Conservation (phyloP, 192 early-diverging fungal genomes). For the Linnemannia schmuckeri region DNA sequence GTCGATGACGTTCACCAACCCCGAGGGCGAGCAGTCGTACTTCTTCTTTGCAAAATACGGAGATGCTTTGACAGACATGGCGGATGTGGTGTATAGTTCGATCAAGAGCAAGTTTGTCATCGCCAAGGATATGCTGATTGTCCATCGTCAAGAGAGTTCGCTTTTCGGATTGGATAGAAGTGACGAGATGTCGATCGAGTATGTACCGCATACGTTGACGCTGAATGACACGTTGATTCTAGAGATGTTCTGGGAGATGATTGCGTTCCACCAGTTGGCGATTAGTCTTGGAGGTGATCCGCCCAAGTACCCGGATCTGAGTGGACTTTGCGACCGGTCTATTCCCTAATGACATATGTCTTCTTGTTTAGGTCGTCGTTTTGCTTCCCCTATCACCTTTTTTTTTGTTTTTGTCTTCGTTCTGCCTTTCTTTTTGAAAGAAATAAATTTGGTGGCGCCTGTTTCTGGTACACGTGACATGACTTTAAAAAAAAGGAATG, state of each 20-base stretch:
- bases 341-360: not conserved
- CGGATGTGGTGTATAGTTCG: constrained; percentile 9
- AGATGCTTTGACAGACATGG: not conserved
- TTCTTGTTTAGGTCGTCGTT: not conserved
- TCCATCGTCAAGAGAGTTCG: not conserved
- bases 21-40: constrained; percentile 4
- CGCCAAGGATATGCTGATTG: constrained; percentile 21
- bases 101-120: constrained; percentile 11
- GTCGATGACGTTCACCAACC: constrained; percentile 6
- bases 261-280: constrained; percentile 34
- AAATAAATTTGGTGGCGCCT: too few relatives aligned
- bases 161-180: not conserved
- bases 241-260: constrained; percentile 33
- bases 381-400: not conserved
- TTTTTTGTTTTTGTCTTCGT: not conserved
- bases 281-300: not conserved
- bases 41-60: constrained; percentile 23
- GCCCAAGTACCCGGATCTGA: constrained; percentile 28
- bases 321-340: constrained; percentile 7
- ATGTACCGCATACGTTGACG: constrained; percentile 26
- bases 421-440: not conserved
- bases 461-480: too few relatives aligned
- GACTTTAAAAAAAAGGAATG: too few relatives aligned
- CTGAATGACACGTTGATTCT: constrained; percentile 20
- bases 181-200: not conserved